A percentile compares a stretch with the other conserved stretches of the same genome.
Conservation (phyloP, 805 yeast genomes). For the Suhomyces xylopsoci region DNA sequence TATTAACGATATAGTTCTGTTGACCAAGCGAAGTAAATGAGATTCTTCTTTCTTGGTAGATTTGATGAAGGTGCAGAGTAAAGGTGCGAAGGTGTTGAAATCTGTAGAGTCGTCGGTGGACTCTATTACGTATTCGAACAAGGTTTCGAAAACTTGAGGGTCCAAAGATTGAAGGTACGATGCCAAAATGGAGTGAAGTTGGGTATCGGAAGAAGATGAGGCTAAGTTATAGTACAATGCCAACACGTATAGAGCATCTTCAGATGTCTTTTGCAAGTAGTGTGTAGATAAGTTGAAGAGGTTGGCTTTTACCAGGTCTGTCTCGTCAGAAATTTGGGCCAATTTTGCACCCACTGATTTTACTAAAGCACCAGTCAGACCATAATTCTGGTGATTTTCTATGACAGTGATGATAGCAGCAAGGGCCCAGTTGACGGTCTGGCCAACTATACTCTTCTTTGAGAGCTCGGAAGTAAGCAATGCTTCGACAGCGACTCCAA, state of each 20-base stretch:
- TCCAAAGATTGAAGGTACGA: constrained; percentile 1
- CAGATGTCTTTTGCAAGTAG: constrained; percentile 4
- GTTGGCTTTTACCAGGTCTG: not conserved
- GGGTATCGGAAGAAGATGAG: not conserved
- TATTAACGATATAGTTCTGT: constrained; percentile 1
- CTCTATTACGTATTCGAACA: constrained; percentile 12
- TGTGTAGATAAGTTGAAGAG: not conserved
- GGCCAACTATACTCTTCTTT: not conserved
- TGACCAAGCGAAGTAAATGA: not conserved
- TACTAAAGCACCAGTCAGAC: not conserved
- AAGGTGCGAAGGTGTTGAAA: not conserved
- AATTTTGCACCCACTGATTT: not conserved
- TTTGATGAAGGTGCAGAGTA: constrained; percentile 16
- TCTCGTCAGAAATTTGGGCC: not conserved
- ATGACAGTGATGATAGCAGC: not conserved
- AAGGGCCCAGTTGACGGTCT: not conserved
- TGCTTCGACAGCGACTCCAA: not conserved
- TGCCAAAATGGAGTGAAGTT: not conserved
- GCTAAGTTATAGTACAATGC: constrained; percentile 13
- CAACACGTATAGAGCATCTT: constrained; percentile 12
- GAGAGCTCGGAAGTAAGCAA: not conserved
- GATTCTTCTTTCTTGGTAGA: constrained; percentile 10
- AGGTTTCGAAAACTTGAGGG: constrained; percentile 8
- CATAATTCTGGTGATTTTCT: not conserved
- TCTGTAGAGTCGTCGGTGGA: constrained; percentile 13